Evolutionary conservation across 208 protist genomes (phyloP).

Genomic region (Leishmania turanica): DNA sequence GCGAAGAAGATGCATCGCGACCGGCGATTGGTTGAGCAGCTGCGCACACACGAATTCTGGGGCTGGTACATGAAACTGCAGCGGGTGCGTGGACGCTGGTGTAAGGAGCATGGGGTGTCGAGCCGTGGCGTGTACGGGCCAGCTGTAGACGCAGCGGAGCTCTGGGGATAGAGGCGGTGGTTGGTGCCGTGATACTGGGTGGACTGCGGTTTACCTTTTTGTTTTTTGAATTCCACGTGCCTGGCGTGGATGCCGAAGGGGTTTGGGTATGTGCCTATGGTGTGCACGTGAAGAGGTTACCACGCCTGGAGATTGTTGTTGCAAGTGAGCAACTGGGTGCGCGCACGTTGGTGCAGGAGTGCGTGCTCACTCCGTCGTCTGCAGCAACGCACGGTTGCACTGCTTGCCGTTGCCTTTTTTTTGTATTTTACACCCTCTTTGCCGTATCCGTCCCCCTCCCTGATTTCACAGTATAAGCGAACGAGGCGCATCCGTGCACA

Average conservation of each 20-base stretch:
- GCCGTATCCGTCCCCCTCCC: background rate
- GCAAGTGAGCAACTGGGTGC: background rate
- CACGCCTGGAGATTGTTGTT: background rate
- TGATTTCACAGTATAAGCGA: no score
- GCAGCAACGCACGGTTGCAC: background rate
- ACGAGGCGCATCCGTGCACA: background rate
- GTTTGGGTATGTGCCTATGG: background rate
- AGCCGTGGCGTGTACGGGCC: slow-evolving; percentile 91
- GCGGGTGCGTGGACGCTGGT: slow-evolving; percentile 90
- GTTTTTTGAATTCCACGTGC: background rate
- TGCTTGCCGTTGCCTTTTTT: slow-evolving; percentile 1
- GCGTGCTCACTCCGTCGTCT: background rate
- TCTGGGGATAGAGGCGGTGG: slow-evolving; percentile 71
- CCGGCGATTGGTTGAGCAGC: slow-evolving; percentile 64
- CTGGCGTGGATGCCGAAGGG: background rate
- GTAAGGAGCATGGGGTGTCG: slow-evolving; percentile 86
- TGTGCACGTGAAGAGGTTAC: background rate
- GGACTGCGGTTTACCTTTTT: background rate
- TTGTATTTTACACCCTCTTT: background rate
- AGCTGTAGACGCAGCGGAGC: slow-evolving; percentile 89
- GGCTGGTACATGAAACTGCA: slow-evolving; percentile 93
- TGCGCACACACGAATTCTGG: slow-evolving; percentile 88
- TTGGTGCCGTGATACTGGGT: background rate
- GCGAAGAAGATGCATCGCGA: slow-evolving; percentile 80
- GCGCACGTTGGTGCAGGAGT: background rate